A percentile compares a stretch with the other conserved stretches of the same genome.
These are phyloP conservation scores for Marasmius sp. DNA, from an alignment of 1,284 basidiomycete species.

Conservation along the genomic window DNA sequence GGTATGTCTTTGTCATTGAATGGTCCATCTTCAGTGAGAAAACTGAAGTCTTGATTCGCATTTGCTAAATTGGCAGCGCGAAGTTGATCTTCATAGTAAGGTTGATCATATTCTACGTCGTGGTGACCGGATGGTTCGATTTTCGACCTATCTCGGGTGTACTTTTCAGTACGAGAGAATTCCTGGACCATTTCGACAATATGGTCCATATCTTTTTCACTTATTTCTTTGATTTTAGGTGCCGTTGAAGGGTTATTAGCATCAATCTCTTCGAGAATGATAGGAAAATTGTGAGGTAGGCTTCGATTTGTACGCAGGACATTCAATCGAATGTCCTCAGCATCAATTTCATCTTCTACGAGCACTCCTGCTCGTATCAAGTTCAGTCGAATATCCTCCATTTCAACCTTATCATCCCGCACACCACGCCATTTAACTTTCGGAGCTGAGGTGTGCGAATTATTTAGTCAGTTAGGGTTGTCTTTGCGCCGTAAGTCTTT, in stretches of 20 bases:
- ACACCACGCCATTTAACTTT: too few relatives aligned
- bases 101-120: neutral
- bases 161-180: neutral
- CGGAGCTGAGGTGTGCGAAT: neutral
- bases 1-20: slow-evolving; percentile 15
- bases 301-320: neutral
- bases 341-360: neutral
- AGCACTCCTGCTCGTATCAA: neutral
- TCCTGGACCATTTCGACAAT: slow-evolving; percentile 4
- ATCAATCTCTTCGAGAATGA: neutral
- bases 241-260: neutral
- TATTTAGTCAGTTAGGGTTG: neutral
- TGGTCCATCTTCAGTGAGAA: neutral
- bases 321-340: neutral
- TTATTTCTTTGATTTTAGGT: neutral
- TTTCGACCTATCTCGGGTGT: neutral
- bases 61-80: neutral
- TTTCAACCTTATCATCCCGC: too few relatives aligned
- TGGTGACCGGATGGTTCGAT: neutral
- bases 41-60: neutral
- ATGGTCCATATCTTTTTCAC: neutral
- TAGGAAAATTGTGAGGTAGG: neutral
- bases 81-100: neutral
- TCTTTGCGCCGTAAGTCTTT: neutral
- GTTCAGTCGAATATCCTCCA: neutral